These are phyloP conservation scores for Microsporum audouinii DNA, from an alignment of 2,329 filamentous ascomycete genomes.

Conservation along the genomic window DNA sequence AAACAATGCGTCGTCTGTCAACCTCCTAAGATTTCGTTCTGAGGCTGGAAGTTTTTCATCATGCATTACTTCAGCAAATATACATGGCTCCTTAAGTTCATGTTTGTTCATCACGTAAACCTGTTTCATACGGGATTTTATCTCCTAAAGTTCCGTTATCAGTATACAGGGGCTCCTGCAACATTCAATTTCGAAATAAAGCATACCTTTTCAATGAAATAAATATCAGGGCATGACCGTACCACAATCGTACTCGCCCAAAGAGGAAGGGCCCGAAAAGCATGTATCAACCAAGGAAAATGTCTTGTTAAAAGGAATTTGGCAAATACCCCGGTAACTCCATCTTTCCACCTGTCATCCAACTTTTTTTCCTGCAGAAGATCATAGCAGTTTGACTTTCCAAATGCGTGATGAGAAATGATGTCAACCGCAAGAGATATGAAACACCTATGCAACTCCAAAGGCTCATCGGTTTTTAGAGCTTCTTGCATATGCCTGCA, in stretches of 20 bases:
- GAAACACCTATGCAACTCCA: background rate
- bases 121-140: background rate
- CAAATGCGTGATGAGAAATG: background rate
- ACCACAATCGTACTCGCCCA: background rate
- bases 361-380: background rate
- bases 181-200: background rate
- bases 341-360: background rate
- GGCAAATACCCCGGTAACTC: background rate
- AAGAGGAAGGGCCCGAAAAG: background rate
- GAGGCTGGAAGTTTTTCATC: conserved; percentile 13
- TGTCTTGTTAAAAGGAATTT: background rate
- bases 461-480: background rate
- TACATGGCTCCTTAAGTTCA: background rate
- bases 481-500: background rate
- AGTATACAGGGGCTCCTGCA: too few relatives aligned
- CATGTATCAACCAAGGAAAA: background rate
- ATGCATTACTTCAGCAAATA: background rate
- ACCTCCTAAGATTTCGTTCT: conserved; percentile 17
- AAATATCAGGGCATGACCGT: background rate
- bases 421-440: background rate
- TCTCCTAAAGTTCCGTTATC: background rate
- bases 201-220: background rate
- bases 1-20: conserved; percentile 19
- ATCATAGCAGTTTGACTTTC: background rate
- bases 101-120: background rate